Conservation (phyloP, 805 yeast genomes). For the Teunomyces aglyptinius region DNA sequence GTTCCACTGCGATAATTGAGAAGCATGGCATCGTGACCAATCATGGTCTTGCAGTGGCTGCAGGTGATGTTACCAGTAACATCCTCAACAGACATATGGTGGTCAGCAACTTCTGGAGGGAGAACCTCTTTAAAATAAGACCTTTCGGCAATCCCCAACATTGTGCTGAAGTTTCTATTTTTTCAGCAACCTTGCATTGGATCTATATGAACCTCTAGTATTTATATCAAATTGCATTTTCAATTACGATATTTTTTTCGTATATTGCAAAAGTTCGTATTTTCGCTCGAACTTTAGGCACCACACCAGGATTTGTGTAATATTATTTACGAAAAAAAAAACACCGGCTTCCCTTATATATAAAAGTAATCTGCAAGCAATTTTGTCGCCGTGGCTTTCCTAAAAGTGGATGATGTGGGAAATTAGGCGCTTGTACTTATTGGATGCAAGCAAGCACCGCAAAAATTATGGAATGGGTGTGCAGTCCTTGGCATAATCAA, state of each 20-base stretch:
- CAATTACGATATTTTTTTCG: background rate
- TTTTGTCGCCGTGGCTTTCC: too few species aligned
- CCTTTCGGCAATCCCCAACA: background rate
- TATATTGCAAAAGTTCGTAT: slow-evolving; percentile 1
- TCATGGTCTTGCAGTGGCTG: background rate
- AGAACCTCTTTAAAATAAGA: background rate
- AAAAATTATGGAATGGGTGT: too few species aligned
- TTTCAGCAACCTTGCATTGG: background rate
- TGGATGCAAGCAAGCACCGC: too few species aligned
- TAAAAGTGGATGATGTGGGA: too few species aligned
- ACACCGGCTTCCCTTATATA: background rate
- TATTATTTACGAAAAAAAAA: background rate
- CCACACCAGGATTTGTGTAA: background rate
- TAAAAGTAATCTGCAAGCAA: too few species aligned
- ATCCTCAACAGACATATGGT: background rate
- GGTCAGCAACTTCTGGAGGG: background rate
- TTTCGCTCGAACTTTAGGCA: background rate
- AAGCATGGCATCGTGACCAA: background rate
- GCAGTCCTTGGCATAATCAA: too few species aligned
- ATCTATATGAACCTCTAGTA: background rate
- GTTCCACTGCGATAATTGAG: background rate
- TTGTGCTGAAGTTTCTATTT: background rate
- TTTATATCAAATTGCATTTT: background rate
- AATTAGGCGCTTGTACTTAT: too few species aligned
- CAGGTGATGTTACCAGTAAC: background rate